These are phyloP conservation scores for Pythium grandisporangium DNA, from an alignment of 352 stramenopile species.

Conservation along the genomic window DNA sequence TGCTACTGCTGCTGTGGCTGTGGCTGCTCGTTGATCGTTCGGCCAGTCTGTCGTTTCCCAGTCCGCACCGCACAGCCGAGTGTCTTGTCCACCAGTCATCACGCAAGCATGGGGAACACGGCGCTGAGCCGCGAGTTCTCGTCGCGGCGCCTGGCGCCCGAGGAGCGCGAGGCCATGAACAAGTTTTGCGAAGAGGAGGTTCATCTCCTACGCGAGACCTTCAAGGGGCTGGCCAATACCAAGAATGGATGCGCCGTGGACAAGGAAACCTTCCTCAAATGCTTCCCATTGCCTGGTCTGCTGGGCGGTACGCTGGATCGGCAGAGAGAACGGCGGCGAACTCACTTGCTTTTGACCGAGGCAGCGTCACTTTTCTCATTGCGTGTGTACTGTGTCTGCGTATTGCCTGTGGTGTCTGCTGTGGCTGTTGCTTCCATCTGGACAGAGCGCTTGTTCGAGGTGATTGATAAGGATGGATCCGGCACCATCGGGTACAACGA, in stretches of 20 bases:
- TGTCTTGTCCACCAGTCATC: no score
- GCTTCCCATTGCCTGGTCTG: constrained; percentile 86
- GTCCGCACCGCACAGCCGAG: no score
- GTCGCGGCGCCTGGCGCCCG: constrained; percentile 25
- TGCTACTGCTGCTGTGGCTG: no score
- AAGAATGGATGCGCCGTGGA: constrained; percentile 72
- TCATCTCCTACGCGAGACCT: constrained; percentile 66
- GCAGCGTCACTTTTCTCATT: no score
- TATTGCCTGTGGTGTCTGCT: no score
- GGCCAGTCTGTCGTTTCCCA: no score
- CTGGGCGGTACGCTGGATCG: constrained; percentile 43
- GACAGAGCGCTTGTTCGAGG: constrained; percentile 87
- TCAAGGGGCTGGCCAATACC: constrained; percentile 56
- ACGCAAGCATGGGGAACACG: constrained; percentile 55
- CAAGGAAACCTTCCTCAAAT: constrained; percentile 93
- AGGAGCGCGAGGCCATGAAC: constrained; percentile 64
- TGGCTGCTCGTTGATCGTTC: no score
- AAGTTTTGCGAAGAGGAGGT: constrained; percentile 76
- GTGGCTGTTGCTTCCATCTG: no score
- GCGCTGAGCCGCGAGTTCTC: constrained; percentile 46
- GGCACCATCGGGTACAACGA: constrained; percentile 88
- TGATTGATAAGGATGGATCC: constrained; percentile 88
- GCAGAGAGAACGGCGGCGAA: neutral
- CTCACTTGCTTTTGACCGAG: neutral
- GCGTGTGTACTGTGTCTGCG: no score